Percentiles rank a stretch among this genome's conserved stretches.
Evolutionary conservation across 1,139 yeast genomes (phyloP).

Genomic region (Scheffersomyces segobiensis): DNA sequence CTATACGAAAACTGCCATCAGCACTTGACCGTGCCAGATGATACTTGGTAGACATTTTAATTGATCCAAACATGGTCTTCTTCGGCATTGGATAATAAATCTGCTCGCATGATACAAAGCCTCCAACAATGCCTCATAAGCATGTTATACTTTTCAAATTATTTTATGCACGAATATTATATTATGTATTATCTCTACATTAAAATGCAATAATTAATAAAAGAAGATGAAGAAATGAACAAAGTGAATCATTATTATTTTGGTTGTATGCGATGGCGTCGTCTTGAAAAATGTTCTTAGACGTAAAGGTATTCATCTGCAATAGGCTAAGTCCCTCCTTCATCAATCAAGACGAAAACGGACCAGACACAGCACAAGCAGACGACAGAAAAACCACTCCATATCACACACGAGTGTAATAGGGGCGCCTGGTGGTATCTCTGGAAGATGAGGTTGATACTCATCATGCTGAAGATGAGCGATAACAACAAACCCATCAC

Average conservation of each 20-base stretch:
- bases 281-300: not conserved
- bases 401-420: constrained; percentile 27
- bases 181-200: not conserved
- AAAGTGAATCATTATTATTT: not conserved
- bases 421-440: constrained; percentile 28
- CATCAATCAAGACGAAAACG: constrained; percentile 10
- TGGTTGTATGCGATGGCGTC: not conserved
- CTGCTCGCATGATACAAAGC: not conserved
- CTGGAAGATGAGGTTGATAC: constrained; percentile 31
- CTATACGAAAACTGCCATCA: not conserved
- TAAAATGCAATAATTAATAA: not conserved
- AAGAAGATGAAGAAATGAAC: not conserved
- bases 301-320: not conserved
- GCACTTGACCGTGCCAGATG: not conserved
- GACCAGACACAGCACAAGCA: constrained; percentile 27
- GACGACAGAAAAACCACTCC: constrained; percentile 33
- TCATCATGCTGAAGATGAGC: constrained; percentile 32
- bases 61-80: not conserved
- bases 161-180: not conserved
- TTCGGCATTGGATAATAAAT: not conserved
- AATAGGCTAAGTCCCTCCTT: not conserved
- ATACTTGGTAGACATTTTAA: not conserved
- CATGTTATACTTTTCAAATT: not conserved
- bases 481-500: constrained; percentile 36
- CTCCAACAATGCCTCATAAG: not conserved